These are phyloP conservation scores for Silene vulgaris DNA, from an alignment of 179 eudicot genomes.

Conservation along the genomic window DNA sequence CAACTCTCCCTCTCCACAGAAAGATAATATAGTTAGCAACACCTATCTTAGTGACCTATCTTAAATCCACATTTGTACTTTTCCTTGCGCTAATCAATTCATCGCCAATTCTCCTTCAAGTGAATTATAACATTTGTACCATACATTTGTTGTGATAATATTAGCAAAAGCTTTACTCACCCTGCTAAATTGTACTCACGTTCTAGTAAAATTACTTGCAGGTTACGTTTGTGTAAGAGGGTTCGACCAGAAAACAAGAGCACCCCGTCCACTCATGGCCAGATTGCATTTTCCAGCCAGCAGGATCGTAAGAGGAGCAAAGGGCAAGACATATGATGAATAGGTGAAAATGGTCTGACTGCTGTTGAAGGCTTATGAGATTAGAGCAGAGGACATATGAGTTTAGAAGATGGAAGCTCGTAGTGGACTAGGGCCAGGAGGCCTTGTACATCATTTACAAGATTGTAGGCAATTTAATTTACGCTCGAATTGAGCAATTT, in stretches of 20 bases:
- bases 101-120: not conserved
- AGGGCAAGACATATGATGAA: conserved; percentile 37
- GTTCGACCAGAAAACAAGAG: conserved; percentile 52
- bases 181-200: not conserved
- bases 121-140: not conserved
- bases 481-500: conserved; percentile 41
- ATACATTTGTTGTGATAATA: not conserved
- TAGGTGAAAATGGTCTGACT: conserved; percentile 22
- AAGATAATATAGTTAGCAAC: too few relatives aligned
- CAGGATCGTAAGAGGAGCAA: conserved; percentile 34
- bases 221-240: conserved; percentile 82
- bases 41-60: not conserved
- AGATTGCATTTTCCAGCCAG: conserved; percentile 67
- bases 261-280: conserved; percentile 73
- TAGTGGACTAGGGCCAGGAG: conserved; percentile 22
- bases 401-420: conserved; percentile 26
- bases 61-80: not conserved
- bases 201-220: conserved; percentile 22
- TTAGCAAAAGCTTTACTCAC: not conserved
- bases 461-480: conserved; percentile 29
- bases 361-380: conserved; percentile 12
- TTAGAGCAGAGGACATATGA: conserved; percentile 9
- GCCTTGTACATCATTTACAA: conserved; percentile 32
- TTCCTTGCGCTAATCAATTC: not conserved
- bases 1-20: not conserved